Conservation (phyloP, 2,329 filamentous ascomycete genomes). For the Fusarium armeniacum region DNA sequence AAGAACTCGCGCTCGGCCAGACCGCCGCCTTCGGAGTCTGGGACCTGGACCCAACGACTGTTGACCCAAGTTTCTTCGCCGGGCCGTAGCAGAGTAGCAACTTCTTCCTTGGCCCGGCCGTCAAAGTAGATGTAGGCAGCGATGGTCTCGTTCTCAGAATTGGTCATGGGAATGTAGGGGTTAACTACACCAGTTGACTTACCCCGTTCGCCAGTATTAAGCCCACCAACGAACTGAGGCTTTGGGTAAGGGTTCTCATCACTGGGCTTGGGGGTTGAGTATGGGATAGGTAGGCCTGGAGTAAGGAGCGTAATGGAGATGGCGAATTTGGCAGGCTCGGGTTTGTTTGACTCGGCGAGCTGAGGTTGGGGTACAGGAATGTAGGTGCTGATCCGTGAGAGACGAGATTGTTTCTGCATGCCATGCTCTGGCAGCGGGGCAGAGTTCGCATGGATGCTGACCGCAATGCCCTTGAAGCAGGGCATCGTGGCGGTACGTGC, state of each 20-base stretch:
- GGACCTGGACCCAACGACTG: conserved; percentile 95
- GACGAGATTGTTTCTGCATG: conserved; percentile 91
- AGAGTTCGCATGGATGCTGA: conserved; percentile 89
- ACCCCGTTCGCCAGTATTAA: conserved; percentile 67
- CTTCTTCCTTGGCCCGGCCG: conserved; percentile 93
- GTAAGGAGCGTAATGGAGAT: conserved; percentile 98
- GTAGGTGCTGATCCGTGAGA: conserved; percentile 95
- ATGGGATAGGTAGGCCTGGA: conserved; percentile 88
- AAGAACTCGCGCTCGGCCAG: conserved; percentile 96
- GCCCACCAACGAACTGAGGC: conserved; percentile 82
- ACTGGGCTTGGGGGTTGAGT: conserved; percentile 88
- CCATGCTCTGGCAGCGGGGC: conserved; percentile 92
- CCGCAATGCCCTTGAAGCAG: conserved; percentile 99
- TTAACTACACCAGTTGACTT: conserved; percentile 71
- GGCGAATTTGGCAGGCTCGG: conserved; percentile 95
- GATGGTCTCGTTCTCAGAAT: conserved; percentile 95
- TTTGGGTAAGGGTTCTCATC: conserved; percentile 82
- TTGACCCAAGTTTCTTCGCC: conserved; percentile 99
- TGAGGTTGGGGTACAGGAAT: conserved; percentile 94
- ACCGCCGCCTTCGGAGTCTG: conserved; percentile 90
- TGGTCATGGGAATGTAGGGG: conserved; percentile 92
- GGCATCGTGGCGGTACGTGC: conserved; percentile 71
- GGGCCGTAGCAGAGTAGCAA: conserved; percentile 89
- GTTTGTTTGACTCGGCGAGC: conserved; percentile 76
- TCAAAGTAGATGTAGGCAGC: conserved; percentile 99